Base-by-base conservation (phyloP, 352 stramenopile genomes). In the Phytophthora pseudosyringae region DNA sequence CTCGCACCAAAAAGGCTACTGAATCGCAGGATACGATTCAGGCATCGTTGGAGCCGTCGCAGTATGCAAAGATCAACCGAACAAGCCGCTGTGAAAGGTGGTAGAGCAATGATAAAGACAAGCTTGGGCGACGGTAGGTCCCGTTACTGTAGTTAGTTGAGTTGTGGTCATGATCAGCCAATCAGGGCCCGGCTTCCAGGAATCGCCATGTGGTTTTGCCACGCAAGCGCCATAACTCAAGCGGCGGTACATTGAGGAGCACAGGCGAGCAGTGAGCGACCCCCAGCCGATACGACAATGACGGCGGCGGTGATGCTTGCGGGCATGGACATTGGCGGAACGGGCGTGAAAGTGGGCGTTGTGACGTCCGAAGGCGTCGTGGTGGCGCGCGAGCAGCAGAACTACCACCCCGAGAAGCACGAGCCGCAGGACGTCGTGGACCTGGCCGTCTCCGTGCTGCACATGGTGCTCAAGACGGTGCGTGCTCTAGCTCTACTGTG, bases 311-410 rank as follows among this genome's bases (percentile, higher is more conserved):
- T 65, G 45, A 63, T 88, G 63, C 78, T 84, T 45, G 76, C 76
- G 32, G 87, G 85, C 44, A 70, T 94, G 25, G 87, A 95, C 55
- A 89, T 94, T 54, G 87, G 83, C 49, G 85, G 80, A 58, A 77
- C 84, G 31, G 87, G 74, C 65, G 78, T 93, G 38, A 95, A 94
- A 50, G 74, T 90, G 26, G 85, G 85, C 16, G 33, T 95, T 40
- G 86, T 94, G 18, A 70, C 64, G 15, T 55, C 59, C 11, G 59
- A 80, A 6, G 87, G 87, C 1, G 59, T 53, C 43, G 70, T 93
- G 36, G 41, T 89, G 41, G 70, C 58, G 18, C 73, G 81, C 29
- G 64, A 68, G n/a, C 80, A 94, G 47, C 60, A 78, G 32, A 71
- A 71, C 7, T 79, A 85, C 26, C 55, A 73, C 11, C 52, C 65